Conservation (phyloP, 192 early-diverging fungal species). For the Neocallimastix lanati region DNA sequence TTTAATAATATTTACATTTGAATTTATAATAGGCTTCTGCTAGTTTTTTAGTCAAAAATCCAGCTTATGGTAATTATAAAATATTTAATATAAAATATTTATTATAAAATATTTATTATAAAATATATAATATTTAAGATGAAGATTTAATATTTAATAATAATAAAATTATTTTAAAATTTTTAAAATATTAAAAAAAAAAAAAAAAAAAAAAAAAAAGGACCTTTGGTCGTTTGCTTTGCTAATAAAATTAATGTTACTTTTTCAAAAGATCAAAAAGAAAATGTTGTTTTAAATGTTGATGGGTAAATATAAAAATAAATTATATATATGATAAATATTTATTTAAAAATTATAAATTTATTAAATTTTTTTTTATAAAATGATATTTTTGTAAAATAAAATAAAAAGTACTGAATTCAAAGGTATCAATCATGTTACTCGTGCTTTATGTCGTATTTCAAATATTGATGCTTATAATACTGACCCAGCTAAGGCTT, state of each 20-base stretch:
- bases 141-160: no score
- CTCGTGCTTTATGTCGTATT: constrained; percentile 7
- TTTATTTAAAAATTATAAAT: no score
- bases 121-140: no score
- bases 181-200: no score
- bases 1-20: no score
- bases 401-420: background rate
- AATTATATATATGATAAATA: no score
- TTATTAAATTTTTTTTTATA: no score
- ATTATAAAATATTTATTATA: no score
- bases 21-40: background rate
- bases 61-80: background rate
- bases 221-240: background rate
- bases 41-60: background rate
- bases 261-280: background rate
- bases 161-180: no score
- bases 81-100: no score
- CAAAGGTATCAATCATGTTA: constrained; percentile 8
- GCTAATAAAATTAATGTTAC: background rate
- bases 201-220: background rate
- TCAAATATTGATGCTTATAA: background rate
- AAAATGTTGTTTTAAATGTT: background rate
- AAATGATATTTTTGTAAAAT: background rate
- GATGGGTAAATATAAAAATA: background rate
- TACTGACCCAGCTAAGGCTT: constrained; percentile 8